Evolutionary conservation across 768 basidiomycete species (phyloP).

Genomic region (Paxillus rubicundulus): DNA sequence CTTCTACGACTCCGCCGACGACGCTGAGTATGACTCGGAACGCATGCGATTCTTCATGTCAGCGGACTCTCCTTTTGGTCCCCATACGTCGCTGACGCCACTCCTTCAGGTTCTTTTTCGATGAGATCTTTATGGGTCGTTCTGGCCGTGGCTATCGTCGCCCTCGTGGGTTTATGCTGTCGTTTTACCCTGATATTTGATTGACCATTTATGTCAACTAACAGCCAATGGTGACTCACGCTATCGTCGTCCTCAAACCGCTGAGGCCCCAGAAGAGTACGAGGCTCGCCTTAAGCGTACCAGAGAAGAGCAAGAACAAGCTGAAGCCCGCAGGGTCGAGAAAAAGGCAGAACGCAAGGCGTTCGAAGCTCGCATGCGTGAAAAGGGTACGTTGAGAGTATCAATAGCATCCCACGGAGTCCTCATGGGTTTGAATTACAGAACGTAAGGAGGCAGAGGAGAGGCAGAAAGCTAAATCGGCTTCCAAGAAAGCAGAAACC

Average conservation of each 20-base stretch:
- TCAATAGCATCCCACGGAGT: slow-evolving; percentile 3
- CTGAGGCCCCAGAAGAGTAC: slow-evolving; percentile 54
- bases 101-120: slow-evolving; percentile 45
- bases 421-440: slow-evolving; percentile 28
- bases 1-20: slow-evolving; percentile 20
- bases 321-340: slow-evolving; percentile 44
- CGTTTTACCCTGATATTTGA: slow-evolving; percentile 6
- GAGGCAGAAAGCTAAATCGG: slow-evolving; percentile 53
- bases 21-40: slow-evolving; percentile 34
- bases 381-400: slow-evolving; percentile 41
- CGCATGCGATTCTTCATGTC: slow-evolving; percentile 48
- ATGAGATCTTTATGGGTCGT: slow-evolving; percentile 42
- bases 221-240: slow-evolving; percentile 19
- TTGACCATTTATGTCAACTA: slow-evolving; percentile 5
- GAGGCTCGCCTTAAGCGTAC: slow-evolving; percentile 46
- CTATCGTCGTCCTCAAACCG: slow-evolving; percentile 14
- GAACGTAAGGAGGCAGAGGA: slow-evolving; percentile 55
- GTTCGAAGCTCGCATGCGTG: slow-evolving; percentile 43
- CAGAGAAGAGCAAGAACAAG: slow-evolving; percentile 54
- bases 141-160: slow-evolving; percentile 24
- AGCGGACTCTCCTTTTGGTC: slow-evolving; percentile 8
- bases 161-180: slow-evolving; percentile 25
- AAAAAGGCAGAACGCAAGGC: slow-evolving; percentile 51
- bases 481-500: slow-evolving; percentile 55
- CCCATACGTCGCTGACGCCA: slow-evolving; percentile 4